Conservation (phyloP, 2,329 filamentous ascomycete genomes). For the Trichoderma koningiopsis region DNA sequence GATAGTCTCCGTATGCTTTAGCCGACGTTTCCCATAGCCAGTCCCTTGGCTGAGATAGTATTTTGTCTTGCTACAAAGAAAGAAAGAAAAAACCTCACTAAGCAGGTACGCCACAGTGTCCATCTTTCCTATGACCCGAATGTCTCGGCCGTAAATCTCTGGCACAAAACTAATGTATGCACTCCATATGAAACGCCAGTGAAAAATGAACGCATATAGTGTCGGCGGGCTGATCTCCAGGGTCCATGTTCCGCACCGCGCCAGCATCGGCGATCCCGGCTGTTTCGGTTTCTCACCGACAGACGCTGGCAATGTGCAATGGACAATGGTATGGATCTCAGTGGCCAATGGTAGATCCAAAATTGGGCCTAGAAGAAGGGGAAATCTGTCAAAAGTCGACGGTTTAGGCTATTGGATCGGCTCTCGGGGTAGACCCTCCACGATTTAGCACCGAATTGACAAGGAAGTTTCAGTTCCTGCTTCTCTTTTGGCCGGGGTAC, state of each 20-base stretch:
- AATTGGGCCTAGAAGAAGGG: slow-evolving; percentile 4
- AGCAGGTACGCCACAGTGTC: background rate
- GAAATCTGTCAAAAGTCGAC: background rate
- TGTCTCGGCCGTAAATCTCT: background rate
- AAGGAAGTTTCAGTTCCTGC: slow-evolving; percentile 8
- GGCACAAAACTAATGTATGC: background rate
- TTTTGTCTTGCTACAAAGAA: background rate
- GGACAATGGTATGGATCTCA: background rate
- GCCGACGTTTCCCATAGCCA: background rate
- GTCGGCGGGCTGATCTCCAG: slow-evolving; percentile 16
- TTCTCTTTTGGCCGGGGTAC: background rate
- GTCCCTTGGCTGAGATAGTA: background rate
- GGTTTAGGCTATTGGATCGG: background rate
- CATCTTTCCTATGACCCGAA: background rate
- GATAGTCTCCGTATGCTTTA: background rate
- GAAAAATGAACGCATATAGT: background rate
- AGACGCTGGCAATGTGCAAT: background rate
- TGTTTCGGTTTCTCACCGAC: slow-evolving; percentile 2
- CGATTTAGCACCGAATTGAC: background rate
- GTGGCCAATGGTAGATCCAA: slow-evolving; percentile 11
- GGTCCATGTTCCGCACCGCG: slow-evolving; percentile 16
- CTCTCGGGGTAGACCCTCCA: slow-evolving; percentile 1
- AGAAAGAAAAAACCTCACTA: background rate
- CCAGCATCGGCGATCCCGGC: slow-evolving; percentile 21
- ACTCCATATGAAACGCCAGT: background rate